A percentile compares a stretch with the other conserved stretches of the same genome.
phyloP scores from a whole-genome alignment of 257 asterid genomes.

The Nicotiana sylvestris region DNA sequence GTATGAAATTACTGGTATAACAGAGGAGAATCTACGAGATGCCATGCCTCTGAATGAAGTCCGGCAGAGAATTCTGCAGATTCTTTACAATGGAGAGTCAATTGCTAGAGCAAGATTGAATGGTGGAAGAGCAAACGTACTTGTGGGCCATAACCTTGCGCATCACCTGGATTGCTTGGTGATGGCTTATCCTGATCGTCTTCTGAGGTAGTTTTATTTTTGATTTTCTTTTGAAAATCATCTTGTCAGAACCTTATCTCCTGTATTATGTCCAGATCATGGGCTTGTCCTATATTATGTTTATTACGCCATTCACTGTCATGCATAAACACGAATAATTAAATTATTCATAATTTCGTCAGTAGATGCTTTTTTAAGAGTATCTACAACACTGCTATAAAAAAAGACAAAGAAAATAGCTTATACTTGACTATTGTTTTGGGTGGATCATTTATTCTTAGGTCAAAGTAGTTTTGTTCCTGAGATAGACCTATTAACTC shows the following conservation, averaged over 20 bases:
- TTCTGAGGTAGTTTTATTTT: constrained; percentile 37
- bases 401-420: background rate
- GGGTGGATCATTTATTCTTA: background rate
- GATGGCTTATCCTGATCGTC: constrained; percentile 45
- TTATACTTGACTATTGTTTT: background rate
- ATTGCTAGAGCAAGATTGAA: constrained; percentile 31
- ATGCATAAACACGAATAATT: background rate
- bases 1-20: constrained; percentile 49
- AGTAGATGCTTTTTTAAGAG: background rate
- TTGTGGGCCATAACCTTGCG: constrained; percentile 48
- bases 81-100: constrained; percentile 47
- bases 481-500: constrained; percentile 1
- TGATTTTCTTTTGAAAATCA: background rate
- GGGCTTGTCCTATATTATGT: background rate
- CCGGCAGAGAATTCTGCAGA: constrained; percentile 34
- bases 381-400: background rate
- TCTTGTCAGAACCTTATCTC: background rate
- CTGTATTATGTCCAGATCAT: background rate
- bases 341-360: background rate
- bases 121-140: constrained; percentile 46
- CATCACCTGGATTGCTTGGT: constrained; percentile 36
- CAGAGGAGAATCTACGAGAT: constrained; percentile 43
- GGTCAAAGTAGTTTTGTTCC: background rate
- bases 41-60: constrained; percentile 55
- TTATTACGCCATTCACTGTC: background rate